Percentiles rank a stretch among this genome's conserved stretches.
These are phyloP conservation scores for Lipomyces sp. DNA, from an alignment of 805 yeast species.

Conservation along the genomic window DNA sequence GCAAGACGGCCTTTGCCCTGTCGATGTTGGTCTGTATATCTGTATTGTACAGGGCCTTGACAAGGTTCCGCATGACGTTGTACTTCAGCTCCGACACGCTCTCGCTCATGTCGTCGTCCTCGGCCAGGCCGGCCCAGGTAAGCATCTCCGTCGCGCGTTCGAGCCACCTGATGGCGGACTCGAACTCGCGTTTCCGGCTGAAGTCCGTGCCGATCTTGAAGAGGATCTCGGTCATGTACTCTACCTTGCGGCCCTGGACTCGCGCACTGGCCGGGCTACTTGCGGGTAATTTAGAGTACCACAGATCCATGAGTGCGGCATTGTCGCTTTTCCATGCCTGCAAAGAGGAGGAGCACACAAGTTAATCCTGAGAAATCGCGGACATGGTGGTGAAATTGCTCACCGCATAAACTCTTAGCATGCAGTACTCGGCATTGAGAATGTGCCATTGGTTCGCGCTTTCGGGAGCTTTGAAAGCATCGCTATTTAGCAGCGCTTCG, in stretches of 20 bases:
- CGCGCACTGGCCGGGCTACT: not conserved
- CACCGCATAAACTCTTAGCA: conserved; percentile 12
- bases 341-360: not conserved
- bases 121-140: not conserved
- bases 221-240: conserved; percentile 11
- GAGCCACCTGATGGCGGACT: conserved; percentile 11
- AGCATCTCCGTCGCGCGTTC: conserved; percentile 7
- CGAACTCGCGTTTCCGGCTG: conserved; percentile 1
- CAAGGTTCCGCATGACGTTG: conserved; percentile 11
- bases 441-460: not conserved
- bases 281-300: conserved; percentile 12
- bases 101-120: conserved; percentile 2
- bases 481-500: not conserved
- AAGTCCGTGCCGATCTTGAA: conserved; percentile 12
- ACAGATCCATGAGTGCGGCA: conserved; percentile 14
- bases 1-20: conserved; percentile 12
- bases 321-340: conserved; percentile 17
- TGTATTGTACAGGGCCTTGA: conserved; percentile 3
- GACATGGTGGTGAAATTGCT: not conserved
- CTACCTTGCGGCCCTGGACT: conserved; percentile 10
- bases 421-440: conserved; percentile 10
- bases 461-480: not conserved
- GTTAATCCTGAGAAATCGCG: not conserved
- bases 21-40: not conserved
- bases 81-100: conserved; percentile 7